Evolutionary conservation across 2,329 filamentous ascomycete genomes (phyloP), one percentile per base, ranked within the genome.

Genomic region (Talaromyces sp.): DNA sequence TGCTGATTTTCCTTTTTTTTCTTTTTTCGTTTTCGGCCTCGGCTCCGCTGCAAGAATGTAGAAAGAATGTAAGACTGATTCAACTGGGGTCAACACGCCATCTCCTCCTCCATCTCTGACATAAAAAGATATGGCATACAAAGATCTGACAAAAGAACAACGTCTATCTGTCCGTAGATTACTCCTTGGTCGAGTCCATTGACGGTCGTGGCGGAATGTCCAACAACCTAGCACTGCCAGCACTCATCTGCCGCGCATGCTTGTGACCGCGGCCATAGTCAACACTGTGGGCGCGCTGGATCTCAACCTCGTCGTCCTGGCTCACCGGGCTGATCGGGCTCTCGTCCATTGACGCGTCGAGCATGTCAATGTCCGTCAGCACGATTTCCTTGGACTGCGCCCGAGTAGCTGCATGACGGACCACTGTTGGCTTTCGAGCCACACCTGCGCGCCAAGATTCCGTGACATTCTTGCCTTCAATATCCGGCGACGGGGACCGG

Each of bases 181-280:
- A 26, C 14, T 52, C 29, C 26, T 56, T 55, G 19, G 24, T 80
- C 49, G 73, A 76, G 64, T 87, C 85, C 13, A 76, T 74, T 24
- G 84, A 88, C 51, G 73, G 71, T 27, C 82, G 80, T 24, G 84
- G 81, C 21, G 82, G 81, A 53, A 93, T 81, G 55, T 92, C 86
- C 55, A 95, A 77, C 56, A 93, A 75, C 73, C 86, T 89, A 11
- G 89, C 89, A 69, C 89, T 93, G 55, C 90, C 90, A 51, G 89
- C 88, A 69, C 89, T 93, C 68, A 92, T 86, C 64, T 88, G 88
- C 58, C 88, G 83, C 21, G 80, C 84, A 67, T 93, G 89, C 11
- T 82, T 80, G 67, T 93, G 89, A 10, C 82, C 80, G 67, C 81
- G 84, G 61, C 84, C 84, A 55, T 89, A 79, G 63, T 88, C 85